Evolutionary conservation across 1,284 basidiomycete genomes (phyloP), one percentile per base, ranked within the genome.

Genomic region (Salmacisia buchloeana): DNA sequence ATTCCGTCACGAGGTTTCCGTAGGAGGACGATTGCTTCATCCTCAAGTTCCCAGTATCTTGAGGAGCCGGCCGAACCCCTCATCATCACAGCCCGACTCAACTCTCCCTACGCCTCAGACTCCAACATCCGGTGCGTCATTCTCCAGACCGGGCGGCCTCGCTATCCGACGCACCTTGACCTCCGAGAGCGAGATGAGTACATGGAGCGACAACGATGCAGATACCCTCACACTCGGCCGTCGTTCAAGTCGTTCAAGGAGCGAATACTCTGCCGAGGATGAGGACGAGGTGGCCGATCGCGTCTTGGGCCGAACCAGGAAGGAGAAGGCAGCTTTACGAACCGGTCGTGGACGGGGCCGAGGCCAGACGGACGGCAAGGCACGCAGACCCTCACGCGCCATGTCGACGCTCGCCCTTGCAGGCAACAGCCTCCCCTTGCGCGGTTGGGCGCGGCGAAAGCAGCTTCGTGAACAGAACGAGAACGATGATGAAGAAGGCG

Each of bases 41-140:
- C 49, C 49, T 54, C 9, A 27, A 31, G 18, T 54, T 25, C 49
- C 49, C 27, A 54, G 49, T n/a, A 54, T 54, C 5, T 31, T 54
- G 6, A 15, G 41, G 23, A 43, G 41, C 23, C 49, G 49, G 13
- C 27, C 27, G 15, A 29, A 5, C 39, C 5, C 23, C 4, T 5
- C 5, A 43, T 18, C 39, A 43, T 18, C 39, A n/a, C n/a, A n/a
- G n/a, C n/a, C n/a, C n/a, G n/a, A n/a, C n/a, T n/a, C n/a, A n/a
- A n/a, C 39, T 5, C 39, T 21, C 23, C 39, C 23, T 21, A 43
- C 39, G 4, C 39, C 39, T 18, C 4, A 15, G 39, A 43, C 39
- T 4, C 39, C 39, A 43, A 43, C 18, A 15, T 43, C 18, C 39
- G 39, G 39, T n/a, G 5, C 39, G 39, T 18, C 18, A 43, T 21